These are phyloP conservation scores for Talaromyces sp. DNA, from an alignment of 2,329 filamentous ascomycete species.

Conservation along the genomic window DNA sequence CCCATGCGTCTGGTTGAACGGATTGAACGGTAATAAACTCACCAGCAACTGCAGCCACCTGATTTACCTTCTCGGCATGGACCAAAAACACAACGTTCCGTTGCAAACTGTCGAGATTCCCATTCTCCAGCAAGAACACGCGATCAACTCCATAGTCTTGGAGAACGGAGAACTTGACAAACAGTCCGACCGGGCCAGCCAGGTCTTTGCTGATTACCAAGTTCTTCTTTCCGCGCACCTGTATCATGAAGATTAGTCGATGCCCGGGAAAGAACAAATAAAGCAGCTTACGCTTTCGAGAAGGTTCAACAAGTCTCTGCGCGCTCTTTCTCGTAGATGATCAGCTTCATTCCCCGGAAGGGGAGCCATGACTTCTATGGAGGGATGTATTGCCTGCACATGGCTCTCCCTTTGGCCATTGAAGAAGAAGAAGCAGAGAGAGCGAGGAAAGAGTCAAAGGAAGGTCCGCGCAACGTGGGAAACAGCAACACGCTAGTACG, in stretches of 20 bases:
- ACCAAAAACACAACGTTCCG: slow-evolving; percentile 93
- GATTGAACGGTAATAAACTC: slow-evolving; percentile 34
- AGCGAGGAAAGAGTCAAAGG: not conserved
- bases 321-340: slow-evolving; percentile 53
- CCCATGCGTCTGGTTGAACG: slow-evolving; percentile 33
- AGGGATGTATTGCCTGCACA: slow-evolving; percentile 16
- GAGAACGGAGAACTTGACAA: slow-evolving; percentile 91
- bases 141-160: slow-evolving; percentile 98
- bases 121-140: slow-evolving; percentile 93
- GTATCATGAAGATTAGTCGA: slow-evolving; percentile 29
- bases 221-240: slow-evolving; percentile 99
- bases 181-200: slow-evolving; percentile 80
- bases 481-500: not conserved
- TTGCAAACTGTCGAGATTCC: slow-evolving; percentile 90
- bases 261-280: slow-evolving; percentile 16
- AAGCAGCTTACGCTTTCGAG: slow-evolving; percentile 84
- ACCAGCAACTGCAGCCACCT: slow-evolving; percentile 86
- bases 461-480: slow-evolving; percentile 2
- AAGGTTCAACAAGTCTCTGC: slow-evolving; percentile 82
- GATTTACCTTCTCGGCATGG: slow-evolving; percentile 78
- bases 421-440: slow-evolving; percentile 3
- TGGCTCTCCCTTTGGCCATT: slow-evolving; percentile 13
- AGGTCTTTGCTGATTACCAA: slow-evolving; percentile 87
- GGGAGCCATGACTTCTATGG: slow-evolving; percentile 36
- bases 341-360: slow-evolving; percentile 43